Conservation (phyloP, 768 basidiomycete species). For the Rhodotorula paludigena region DNA sequence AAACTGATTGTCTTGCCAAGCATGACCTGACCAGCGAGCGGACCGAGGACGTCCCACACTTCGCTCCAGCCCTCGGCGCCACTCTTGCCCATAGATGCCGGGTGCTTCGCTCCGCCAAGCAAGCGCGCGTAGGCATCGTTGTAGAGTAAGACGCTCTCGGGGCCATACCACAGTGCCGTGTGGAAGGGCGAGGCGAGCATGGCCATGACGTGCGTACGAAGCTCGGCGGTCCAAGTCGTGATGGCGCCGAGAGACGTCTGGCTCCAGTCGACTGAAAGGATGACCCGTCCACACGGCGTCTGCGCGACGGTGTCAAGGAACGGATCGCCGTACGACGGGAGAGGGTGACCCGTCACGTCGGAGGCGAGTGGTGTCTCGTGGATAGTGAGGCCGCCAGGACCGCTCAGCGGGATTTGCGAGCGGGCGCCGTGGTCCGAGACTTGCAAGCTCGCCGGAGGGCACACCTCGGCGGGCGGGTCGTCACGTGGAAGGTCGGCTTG, state of each 20-base stretch:
- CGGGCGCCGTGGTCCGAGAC: no score
- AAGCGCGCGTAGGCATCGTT: slow-evolving; percentile 7
- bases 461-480: no score
- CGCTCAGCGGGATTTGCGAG: no score
- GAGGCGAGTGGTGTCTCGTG: no score
- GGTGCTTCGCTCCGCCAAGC: slow-evolving; percentile 2
- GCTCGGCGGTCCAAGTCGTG: slow-evolving; percentile 3
- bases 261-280: not conserved
- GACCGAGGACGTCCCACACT: slow-evolving; percentile 29
- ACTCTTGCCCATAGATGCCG: not conserved
- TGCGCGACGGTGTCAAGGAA: not conserved
- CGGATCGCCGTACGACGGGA: not conserved
- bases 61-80: slow-evolving; percentile 10
- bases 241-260: slow-evolving; percentile 12
- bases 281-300: not conserved
- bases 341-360: not conserved
- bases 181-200: slow-evolving; percentile 28
- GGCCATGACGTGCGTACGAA: slow-evolving; percentile 18
- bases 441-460: no score
- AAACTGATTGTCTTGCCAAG: slow-evolving; percentile 9
- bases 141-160: slow-evolving; percentile 26
- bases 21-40: slow-evolving; percentile 22
- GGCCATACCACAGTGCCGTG: slow-evolving; percentile 20
- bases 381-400: not conserved
- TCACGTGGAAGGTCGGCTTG: no score